Percentiles rank a stretch among this genome's conserved stretches.
Conservation (phyloP, 169 alveolate genomes). For the Plasmodium ovale region DNA sequence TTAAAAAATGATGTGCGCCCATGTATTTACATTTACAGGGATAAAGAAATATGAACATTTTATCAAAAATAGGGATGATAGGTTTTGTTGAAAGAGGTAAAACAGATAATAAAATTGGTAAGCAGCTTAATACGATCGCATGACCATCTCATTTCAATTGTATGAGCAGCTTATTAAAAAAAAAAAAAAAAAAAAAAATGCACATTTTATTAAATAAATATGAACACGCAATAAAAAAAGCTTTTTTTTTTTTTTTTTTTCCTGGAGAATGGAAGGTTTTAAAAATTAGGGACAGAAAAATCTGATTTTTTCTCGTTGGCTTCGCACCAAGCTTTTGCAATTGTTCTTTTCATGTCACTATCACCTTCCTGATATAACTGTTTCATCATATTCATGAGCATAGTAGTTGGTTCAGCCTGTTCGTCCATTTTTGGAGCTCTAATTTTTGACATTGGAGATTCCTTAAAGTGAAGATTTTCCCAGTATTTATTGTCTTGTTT, state of each 20-base stretch:
- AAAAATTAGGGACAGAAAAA: slow-evolving; percentile 63
- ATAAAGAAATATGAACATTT: neutral
- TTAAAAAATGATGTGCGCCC: no score
- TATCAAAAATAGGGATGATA: no score
- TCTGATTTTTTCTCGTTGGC: slow-evolving; percentile 77
- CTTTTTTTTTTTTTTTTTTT: no score
- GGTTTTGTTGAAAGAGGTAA: neutral
- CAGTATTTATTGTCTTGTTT: slow-evolving; percentile 60
- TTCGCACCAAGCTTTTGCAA: slow-evolving; percentile 95
- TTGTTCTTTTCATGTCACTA: slow-evolving; percentile 94
- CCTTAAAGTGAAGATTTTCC: slow-evolving; percentile 72
- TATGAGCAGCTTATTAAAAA: neutral
- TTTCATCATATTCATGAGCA: slow-evolving; percentile 84
- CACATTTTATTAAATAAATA: neutral
- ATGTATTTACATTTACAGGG: neutral
- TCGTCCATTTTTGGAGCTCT: slow-evolving; percentile 55
- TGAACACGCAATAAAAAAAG: no score
- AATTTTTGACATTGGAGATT: slow-evolving; percentile 72
- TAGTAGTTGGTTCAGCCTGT: slow-evolving; percentile 79
- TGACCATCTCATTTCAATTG: neutral
- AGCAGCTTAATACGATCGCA: neutral
- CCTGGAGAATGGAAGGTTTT: no score
- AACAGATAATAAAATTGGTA: neutral
- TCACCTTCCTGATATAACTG: slow-evolving; percentile 89
- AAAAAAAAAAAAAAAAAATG: neutral